Base-by-base conservation (phyloP, 257 asterid species). In the Petunia axillaris region DNA sequence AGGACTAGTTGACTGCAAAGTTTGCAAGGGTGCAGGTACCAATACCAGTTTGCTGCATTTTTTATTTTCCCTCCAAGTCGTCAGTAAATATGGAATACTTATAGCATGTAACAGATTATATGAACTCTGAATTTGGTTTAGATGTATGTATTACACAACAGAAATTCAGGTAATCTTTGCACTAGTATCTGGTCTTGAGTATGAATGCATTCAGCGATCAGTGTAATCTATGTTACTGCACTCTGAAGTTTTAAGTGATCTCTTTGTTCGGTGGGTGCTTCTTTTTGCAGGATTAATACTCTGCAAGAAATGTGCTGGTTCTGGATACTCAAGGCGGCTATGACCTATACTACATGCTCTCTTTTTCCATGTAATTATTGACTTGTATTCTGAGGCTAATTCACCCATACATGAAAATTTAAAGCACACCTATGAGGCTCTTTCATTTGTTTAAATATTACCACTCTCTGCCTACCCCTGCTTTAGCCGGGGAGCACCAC, bases 1-100 rank as follows among this genome's bases (percentile, higher is more conserved):
- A 3, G 95, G 97, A 75, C 80, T 89, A 50, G 97, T 92, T 11
- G 95, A 95, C 78, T 95, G 99, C 84, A 92, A 87, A 83, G 97
- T 95, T 44, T 95, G 99, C 97, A 95, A 90, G 86, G 99, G 99
- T 77, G 95, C 98, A 90, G 97, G 99, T 91, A 85, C 14, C 39
- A 43, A 25, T 6, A 85, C 14, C 39, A 43, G 25, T 6, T 11
- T 13, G 37, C 63, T 54, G 3, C 15, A 46, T 4, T 7, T 76
- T 39, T 9, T 64, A 41, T 0, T 54, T 10, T 35, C 3, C 63
- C 4, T 71, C 13, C 5, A 2, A 2, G 57, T 71, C 10, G 11
- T 35, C 7, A 3, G 10, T 2, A 0, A 11, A 13, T 48, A 46
- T 71, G 62, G 44, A 71, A 48, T 71, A 10, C 13, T 50, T 50